Conservation (phyloP, 2,329 filamentous ascomycete species). For the Metarhizium sp. region DNA sequence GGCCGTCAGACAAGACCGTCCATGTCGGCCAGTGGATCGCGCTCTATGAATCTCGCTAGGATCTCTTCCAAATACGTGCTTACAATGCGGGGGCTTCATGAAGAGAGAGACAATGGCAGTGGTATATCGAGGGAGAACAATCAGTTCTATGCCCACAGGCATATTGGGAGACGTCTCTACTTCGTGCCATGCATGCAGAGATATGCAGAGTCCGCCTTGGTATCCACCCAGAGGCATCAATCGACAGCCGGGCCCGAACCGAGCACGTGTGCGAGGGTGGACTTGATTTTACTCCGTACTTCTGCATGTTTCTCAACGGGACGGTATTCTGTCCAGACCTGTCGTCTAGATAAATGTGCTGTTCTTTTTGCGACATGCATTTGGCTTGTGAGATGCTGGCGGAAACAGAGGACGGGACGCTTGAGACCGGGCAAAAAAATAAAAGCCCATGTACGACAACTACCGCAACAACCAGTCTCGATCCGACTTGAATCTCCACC, state of each 20-base stretch:
- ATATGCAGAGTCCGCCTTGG: neutral
- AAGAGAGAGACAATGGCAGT: neutral
- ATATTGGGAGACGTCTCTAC: neutral
- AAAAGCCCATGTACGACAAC: neutral
- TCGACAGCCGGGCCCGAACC: neutral
- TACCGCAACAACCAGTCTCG: neutral
- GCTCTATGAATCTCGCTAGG: neutral
- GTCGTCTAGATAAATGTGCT: neutral
- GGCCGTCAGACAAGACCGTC: neutral
- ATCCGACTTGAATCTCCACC: neutral
- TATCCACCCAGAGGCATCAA: neutral
- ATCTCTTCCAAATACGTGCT: neutral
- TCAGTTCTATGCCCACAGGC: neutral
- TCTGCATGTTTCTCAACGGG: neutral
- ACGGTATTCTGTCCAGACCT: neutral
- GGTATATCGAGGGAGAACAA: neutral
- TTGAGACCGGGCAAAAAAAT: neutral
- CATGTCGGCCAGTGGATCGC: neutral
- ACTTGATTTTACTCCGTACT: neutral
- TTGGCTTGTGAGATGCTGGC: neutral
- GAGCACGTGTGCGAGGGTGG: neutral
- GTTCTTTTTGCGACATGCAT: slow-evolving; percentile 2
- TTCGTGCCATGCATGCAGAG: neutral
- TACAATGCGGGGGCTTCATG: neutral
- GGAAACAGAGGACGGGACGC: neutral